These are phyloP conservation scores for Plenodomus tracheiphilus DNA, from an alignment of 2,329 filamentous ascomycete genomes.

Conservation along the genomic window DNA sequence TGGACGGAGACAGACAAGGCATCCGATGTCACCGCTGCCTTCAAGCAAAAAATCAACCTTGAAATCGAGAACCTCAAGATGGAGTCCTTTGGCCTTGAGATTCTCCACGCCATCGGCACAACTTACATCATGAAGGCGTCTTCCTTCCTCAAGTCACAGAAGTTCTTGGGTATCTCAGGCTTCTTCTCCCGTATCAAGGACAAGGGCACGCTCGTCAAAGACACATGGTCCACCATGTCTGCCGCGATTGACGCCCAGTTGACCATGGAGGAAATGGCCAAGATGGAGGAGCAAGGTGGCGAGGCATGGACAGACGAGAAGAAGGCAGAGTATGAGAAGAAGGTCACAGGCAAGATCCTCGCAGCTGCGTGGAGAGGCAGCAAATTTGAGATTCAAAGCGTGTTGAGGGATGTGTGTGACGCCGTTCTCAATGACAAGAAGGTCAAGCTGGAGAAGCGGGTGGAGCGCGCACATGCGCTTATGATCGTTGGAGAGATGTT, in stretches of 20 bases:
- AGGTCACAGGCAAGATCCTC: conserved; percentile 96
- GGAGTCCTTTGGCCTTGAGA: conserved; percentile 97
- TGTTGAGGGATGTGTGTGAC: conserved; percentile 93
- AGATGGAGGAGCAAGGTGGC: conserved; percentile 89
- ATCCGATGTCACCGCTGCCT: conserved; percentile 79
- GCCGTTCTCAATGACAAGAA: conserved; percentile 78
- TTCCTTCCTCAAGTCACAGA: conserved; percentile 88
- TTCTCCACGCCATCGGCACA: conserved; percentile 89
- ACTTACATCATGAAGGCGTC: conserved; percentile 89
- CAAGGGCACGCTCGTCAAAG: conserved; percentile 94
- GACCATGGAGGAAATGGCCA: conserved; percentile 99
- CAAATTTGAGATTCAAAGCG: conserved; percentile 97
- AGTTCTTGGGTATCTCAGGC: conserved; percentile 92
- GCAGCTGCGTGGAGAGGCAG: conserved; percentile 94
- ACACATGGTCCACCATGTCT: conserved; percentile 97
- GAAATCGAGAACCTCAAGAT: conserved; percentile 99
- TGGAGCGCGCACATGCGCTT: conserved; percentile 89
- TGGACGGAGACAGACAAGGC: conserved; percentile 98
- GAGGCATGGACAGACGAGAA: conserved; percentile 99
- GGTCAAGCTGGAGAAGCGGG: conserved; percentile 78
- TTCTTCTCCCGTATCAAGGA: conserved; percentile 95
- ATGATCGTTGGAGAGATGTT: conserved; percentile 89
- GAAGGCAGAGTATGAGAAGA: conserved; percentile 91
- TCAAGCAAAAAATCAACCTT: conserved; percentile 90
- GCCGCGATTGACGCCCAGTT: conserved; percentile 96